phyloP scores from a whole-genome alignment of 148 eudicot genomes.

The Nepenthes mirabilis region DNA sequence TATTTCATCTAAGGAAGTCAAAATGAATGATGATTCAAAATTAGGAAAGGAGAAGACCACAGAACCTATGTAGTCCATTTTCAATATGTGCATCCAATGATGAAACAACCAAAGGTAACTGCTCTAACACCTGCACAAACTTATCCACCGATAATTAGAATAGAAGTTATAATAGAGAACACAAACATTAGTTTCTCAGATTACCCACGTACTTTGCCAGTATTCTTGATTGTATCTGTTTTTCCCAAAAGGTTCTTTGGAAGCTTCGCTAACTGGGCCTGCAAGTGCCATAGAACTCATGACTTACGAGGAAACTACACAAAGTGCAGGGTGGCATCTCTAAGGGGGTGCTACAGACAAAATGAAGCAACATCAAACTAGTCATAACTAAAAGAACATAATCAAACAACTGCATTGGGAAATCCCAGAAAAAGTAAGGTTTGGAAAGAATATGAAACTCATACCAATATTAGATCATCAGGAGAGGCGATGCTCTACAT shows the following conservation, averaged over 20 bases:
- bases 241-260: slow-evolving; percentile 51
- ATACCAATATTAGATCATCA: no score
- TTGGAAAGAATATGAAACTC: no score
- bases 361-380: no score
- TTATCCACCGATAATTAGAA: background rate
- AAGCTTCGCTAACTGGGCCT: slow-evolving; percentile 44
- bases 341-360: no score
- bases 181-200: slow-evolving; percentile 1
- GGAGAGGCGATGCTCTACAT: no score
- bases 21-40: background rate
- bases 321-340: no score
- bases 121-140: slow-evolving; percentile 52
- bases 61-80: slow-evolving; percentile 58
- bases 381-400: no score
- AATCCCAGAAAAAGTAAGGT: no score
- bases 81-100: slow-evolving; percentile 86
- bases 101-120: slow-evolving; percentile 72
- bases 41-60: background rate
- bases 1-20: background rate
- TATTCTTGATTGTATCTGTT: slow-evolving; percentile 39
- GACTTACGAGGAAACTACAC: background rate
- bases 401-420: no score
- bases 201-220: slow-evolving; percentile 30
- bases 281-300: background rate
- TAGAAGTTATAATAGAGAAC: background rate